These are phyloP conservation scores for Malus fusca DNA, from an alignment of 306 rosid species.

Conservation along the genomic window DNA sequence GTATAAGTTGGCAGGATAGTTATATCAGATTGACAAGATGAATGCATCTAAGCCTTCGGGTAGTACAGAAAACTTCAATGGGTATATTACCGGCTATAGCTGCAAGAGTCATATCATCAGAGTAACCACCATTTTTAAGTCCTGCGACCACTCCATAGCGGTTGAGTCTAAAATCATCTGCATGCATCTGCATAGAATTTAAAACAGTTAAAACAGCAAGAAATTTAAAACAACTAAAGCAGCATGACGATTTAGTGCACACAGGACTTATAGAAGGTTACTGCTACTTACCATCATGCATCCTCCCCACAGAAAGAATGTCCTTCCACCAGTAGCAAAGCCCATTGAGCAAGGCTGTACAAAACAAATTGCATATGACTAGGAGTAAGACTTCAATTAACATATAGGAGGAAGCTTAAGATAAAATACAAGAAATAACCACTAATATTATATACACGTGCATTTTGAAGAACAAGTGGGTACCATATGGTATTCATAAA, in stretches of 20 bases:
- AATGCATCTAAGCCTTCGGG: not conserved
- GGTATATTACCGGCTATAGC: constrained; percentile 70
- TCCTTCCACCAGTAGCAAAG: constrained; percentile 97
- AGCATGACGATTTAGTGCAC: not conserved
- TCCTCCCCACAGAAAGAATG: constrained; percentile 99
- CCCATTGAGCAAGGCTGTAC: constrained; percentile 99
- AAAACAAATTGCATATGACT: constrained; percentile 9
- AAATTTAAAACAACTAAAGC: constrained; percentile 25
- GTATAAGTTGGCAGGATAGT: no score
- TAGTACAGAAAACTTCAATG: not conserved
- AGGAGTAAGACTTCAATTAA: not conserved
- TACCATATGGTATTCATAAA: constrained; percentile 99
- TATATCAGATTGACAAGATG: not conserved
- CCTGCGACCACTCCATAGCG: constrained; percentile 73
- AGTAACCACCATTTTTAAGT: constrained; percentile 91
- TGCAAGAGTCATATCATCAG: constrained; percentile 98
- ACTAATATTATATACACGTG: not conserved
- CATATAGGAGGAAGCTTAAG: not conserved
- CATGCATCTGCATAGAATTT: constrained; percentile 78
- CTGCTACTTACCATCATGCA: constrained; percentile 95
- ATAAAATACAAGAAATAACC: not conserved
- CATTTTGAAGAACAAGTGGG: not conserved
- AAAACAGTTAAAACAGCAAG: constrained; percentile 27
- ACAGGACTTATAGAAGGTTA: constrained; percentile 7
- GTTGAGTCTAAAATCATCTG: constrained; percentile 78